Conservation (phyloP, 306 rosid species). For the Quercus gilva region DNA sequence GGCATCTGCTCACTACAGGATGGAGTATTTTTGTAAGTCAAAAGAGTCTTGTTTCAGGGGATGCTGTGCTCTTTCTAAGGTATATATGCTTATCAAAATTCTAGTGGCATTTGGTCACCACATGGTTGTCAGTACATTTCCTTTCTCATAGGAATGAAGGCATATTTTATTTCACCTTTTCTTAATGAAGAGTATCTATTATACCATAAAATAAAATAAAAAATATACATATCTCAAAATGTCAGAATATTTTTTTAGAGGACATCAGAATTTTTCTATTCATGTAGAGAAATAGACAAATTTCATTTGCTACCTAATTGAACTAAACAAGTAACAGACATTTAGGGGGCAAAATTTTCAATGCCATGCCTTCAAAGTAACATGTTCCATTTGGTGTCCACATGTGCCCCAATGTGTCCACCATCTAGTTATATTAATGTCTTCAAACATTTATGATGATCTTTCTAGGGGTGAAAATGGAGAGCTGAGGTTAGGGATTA, state of each 20-base stretch:
- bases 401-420: background rate
- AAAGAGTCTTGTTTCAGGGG: slow-evolving; percentile 93
- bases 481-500: slow-evolving; percentile 89
- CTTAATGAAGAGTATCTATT: background rate
- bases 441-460: slow-evolving; percentile 18
- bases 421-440: slow-evolving; percentile 1
- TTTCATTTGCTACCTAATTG: background rate
- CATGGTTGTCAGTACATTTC: background rate
- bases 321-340: background rate
- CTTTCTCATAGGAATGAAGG: background rate
- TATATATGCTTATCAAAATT: slow-evolving; percentile 8
- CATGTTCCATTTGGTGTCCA: background rate
- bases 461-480: slow-evolving; percentile 86
- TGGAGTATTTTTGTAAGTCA: slow-evolving; percentile 97
- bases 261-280: background rate
- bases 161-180: background rate
- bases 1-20: slow-evolving; percentile 95
- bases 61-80: slow-evolving; percentile 97
- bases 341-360: background rate
- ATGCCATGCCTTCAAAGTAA: background rate
- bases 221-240: no score
- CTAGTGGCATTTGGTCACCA: slow-evolving; percentile 1
- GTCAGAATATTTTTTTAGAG: background rate
- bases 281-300: background rate
- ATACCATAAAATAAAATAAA: background rate